These are phyloP conservation scores for Trichoderma brevicompactum DNA, from an alignment of 2,329 filamentous ascomycete species.

Conservation along the genomic window DNA sequence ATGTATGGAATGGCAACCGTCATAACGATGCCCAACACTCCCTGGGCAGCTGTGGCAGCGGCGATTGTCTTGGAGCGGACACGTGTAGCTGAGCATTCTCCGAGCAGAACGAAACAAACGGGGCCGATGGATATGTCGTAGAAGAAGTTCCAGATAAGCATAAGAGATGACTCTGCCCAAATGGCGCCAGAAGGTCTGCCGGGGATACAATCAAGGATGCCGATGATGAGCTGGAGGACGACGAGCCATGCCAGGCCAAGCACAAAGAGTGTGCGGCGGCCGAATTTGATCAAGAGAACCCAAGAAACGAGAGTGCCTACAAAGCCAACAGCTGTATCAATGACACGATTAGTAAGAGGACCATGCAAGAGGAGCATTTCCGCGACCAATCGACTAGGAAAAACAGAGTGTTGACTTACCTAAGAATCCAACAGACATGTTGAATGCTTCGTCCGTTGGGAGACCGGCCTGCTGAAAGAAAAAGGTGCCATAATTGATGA, in stretches of 20 bases:
- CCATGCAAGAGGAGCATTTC: neutral
- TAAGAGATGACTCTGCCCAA: slow-evolving; percentile 47
- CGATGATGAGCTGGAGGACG: slow-evolving; percentile 48
- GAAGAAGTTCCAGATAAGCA: slow-evolving; percentile 50
- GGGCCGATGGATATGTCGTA: slow-evolving; percentile 51
- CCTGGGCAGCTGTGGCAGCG: slow-evolving; percentile 43
- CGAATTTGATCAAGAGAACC: slow-evolving; percentile 47
- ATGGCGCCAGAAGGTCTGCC: slow-evolving; percentile 43
- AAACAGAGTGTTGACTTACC: slow-evolving; percentile 20
- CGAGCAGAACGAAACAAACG: slow-evolving; percentile 49
- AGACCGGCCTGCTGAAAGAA: slow-evolving; percentile 54
- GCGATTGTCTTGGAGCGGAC: slow-evolving; percentile 50
- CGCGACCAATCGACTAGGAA: rapidly evolving
- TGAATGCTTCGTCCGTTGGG: slow-evolving; percentile 44
- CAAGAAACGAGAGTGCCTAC: slow-evolving; percentile 50
- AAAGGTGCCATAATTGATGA: slow-evolving; percentile 51
- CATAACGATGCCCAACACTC: slow-evolving; percentile 38
- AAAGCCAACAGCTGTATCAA: slow-evolving; percentile 46
- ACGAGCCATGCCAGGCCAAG: slow-evolving; percentile 48
- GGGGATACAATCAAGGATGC: slow-evolving; percentile 52
- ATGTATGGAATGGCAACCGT: slow-evolving; percentile 41
- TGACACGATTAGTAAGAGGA: slow-evolving; percentile 48
- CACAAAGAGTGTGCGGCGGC: slow-evolving; percentile 49
- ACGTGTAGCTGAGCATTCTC: slow-evolving; percentile 48
- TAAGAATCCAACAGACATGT: slow-evolving; percentile 44